Evolutionary conservation across 805 yeast genomes (phyloP).

Genomic region (Maudiozyma turicensis): DNA sequence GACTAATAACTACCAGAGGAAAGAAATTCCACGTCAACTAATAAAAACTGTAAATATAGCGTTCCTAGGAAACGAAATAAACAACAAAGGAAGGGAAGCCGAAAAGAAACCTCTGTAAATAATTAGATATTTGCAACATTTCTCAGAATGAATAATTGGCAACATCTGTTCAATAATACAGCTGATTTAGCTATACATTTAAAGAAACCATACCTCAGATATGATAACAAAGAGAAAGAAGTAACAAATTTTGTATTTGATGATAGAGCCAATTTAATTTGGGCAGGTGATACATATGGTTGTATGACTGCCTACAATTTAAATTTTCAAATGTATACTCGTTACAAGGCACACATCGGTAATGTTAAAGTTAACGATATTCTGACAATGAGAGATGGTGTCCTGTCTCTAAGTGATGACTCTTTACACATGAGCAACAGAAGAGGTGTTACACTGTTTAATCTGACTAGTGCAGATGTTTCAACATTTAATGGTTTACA

Average conservation of each 20-base stretch:
- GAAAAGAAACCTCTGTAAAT: background rate
- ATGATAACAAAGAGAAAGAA: conserved; percentile 26
- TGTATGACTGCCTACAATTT: conserved; percentile 37
- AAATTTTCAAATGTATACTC: conserved; percentile 44
- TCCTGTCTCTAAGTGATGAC: conserved; percentile 44
- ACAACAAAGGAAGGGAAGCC: no score
- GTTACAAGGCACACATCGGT: conserved; percentile 43
- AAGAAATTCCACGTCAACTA: no score
- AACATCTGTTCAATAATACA: conserved; percentile 24
- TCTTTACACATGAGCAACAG: conserved; percentile 45
- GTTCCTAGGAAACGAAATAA: no score
- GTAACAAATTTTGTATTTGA: conserved; percentile 45
- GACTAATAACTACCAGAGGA: no score
- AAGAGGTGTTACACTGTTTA: conserved; percentile 42
- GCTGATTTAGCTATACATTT: conserved; percentile 24
- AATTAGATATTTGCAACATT: no score
- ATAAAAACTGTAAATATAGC: no score
- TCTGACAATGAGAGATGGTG: conserved; percentile 45
- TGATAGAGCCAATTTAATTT: conserved; percentile 60
- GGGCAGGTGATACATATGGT: conserved; percentile 72
- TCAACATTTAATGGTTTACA: conserved; percentile 29
- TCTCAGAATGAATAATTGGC: conserved; percentile 28
- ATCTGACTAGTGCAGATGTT: conserved; percentile 22
- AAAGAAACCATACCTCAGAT: conserved; percentile 25
- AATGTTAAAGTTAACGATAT: conserved; percentile 41